Base-by-base conservation (phyloP, 306 rosid genomes). In the Leucaena leucocephala region DNA sequence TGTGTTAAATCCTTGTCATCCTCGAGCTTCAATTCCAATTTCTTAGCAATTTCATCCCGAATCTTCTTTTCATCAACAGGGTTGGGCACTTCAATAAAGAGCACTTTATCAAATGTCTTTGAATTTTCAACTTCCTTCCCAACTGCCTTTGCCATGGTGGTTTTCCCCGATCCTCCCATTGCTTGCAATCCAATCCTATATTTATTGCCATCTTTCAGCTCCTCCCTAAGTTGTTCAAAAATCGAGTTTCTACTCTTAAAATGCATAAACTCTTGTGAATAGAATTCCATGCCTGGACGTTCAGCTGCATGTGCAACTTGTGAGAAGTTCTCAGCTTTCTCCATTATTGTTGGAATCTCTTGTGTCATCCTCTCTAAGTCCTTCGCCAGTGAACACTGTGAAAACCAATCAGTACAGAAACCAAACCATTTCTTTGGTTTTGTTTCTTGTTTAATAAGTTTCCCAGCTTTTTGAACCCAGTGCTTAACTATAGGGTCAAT, bases 91-190 rank as follows among this genome's bases (percentile, higher is more conserved):
- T 65, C n/a, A 4, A 57, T 68, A 44, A 55, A 50, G 21, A 77
- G 14, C 5, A 77, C 82, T 57, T 77, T 15, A 22, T 82, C 67
- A 72, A 72, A 82, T 7, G 67, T 38, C 40, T 72, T 67, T 1
- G 62, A 2, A 13, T 75, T 21, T 63, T 81, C 63, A 7, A 70
- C 67, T 22, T 76, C 4, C 36, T 46, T 48, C 1, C 76, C 80
- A 0, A 68, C 77, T 48, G 42, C 48, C 75, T 27, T 57, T 38
- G 43, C 84, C 80, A 81, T 43, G 3, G 55, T 75, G 19, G 66
- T 81, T 16, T 75, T 81, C 27, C 79, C 79, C 0, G 63, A 8
- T 7, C 79, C 83, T 17, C 79, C 79, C 83, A 65, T 74, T 17
- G 75, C 83, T 34, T 27, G 64, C 75, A 80, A 8, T 43, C 83